Base-by-base conservation (phyloP, 2,329 filamentous ascomycete species). In the Akanthomyces dipterigenus region DNA sequence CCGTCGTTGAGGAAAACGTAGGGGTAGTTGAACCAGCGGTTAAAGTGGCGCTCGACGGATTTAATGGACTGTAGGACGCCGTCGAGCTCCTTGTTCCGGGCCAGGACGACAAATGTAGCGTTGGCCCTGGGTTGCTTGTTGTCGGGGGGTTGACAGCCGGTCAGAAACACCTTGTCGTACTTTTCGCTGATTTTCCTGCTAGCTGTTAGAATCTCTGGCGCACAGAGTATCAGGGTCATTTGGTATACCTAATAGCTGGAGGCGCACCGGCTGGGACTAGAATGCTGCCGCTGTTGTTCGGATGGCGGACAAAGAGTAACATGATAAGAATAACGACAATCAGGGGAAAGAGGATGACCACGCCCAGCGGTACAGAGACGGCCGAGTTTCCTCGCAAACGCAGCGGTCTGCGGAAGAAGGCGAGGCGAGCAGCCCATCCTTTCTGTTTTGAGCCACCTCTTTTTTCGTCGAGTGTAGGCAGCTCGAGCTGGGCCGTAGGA, bases 1-100 rank as follows among this genome's bases (percentile, higher is more conserved):
- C 89, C 95, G 70, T 99, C 93, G 76, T 99, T 99, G 67, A 99
- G 80, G 75, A 99, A 98, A 67, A 98, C 93, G 72, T 98, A 99
- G 28, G 95, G 95, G 74, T 99, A 99, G 76, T 98, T 87, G 74
- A 92, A 99, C 93, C 93, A 99, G 67, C 93, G 86, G 77, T 99
- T 99, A 85, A 99, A 99, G 77, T 99, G 95, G 68, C 95, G 86
- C 79, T 99, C 95, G 67, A 99, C 93, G 48, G 93, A 98, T 79
- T 97, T 97, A 74, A 99, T 84, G 11, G 95, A 98, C 75, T 98
- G 91, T 66, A 99, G 86, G 43, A 99, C 95, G 63, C 95, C 95
- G 0, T 96, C 93, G 65, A 99, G 76, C 77, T 99, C 95, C 80
- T 96, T 96, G 73, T 99, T 98, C 69, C 95, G 83, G 60, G 95